phyloP scores from a whole-genome alignment of 768 basidiomycete genomes.

The Kwoniella bestiolae region DNA sequence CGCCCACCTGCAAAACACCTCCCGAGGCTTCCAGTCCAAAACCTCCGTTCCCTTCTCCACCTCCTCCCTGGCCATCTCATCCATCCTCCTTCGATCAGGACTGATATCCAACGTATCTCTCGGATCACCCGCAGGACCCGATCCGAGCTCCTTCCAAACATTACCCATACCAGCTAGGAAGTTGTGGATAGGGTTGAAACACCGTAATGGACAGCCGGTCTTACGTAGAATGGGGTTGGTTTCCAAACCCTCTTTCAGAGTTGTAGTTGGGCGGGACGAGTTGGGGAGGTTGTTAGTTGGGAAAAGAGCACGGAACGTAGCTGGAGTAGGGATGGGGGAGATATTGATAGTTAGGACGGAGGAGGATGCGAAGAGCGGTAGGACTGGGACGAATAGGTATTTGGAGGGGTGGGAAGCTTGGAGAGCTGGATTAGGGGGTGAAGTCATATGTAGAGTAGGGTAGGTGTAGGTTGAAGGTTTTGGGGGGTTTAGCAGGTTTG shows the following conservation, averaged over 20 bases:
- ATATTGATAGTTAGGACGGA: slow-evolving; percentile 80
- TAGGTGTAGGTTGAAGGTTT: slow-evolving; percentile 37
- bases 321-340: slow-evolving; percentile 89
- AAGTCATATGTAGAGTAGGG: slow-evolving; percentile 81
- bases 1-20: slow-evolving; percentile 88
- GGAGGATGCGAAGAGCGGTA: slow-evolving; percentile 66
- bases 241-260: slow-evolving; percentile 78
- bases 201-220: slow-evolving; percentile 85
- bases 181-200: slow-evolving; percentile 94
- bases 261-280: slow-evolving; percentile 75
- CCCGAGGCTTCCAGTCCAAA: slow-evolving; percentile 78
- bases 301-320: slow-evolving; percentile 74
- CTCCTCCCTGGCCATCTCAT: slow-evolving; percentile 88
- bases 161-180: slow-evolving; percentile 71
- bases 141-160: slow-evolving; percentile 67
- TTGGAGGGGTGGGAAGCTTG: slow-evolving; percentile 92
- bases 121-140: slow-evolving; percentile 64
- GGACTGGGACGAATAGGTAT: slow-evolving; percentile 61
- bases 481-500: not conserved
- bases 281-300: slow-evolving; percentile 80
- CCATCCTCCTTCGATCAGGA: slow-evolving; percentile 87
- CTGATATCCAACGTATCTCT: slow-evolving; percentile 82
- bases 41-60: slow-evolving; percentile 80
- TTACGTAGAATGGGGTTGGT: slow-evolving; percentile 78
- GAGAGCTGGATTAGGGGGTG: slow-evolving; percentile 74